Evolutionary conservation across 1,284 basidiomycete genomes (phyloP), one percentile per base, ranked within the genome.

Genomic region (Coniophora puteana): DNA sequence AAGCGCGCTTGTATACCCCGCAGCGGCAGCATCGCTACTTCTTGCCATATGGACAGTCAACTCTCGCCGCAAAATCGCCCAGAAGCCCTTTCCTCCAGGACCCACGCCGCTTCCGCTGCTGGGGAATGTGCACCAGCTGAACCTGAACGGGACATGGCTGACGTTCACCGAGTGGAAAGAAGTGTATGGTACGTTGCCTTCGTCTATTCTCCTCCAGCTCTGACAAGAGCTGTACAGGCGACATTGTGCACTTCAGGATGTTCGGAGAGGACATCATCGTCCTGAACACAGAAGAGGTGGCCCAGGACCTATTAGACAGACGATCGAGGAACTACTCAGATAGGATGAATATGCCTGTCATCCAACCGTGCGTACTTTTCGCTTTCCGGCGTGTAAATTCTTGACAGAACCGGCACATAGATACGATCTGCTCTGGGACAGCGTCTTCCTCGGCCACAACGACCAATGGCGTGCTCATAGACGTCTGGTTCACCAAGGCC

Each of bases 51-150:
- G n/a, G n/a, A n/a, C n/a, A n/a, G n/a, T n/a, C n/a, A n/a, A n/a
- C n/a, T n/a, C n/a, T n/a, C n/a, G n/a, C n/a, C n/a, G n/a, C n/a
- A n/a, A n/a, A n/a, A n/a, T n/a, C n/a, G n/a, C n/a, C n/a, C n/a
- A n/a, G 28, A 25, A 23, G n/a, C 54, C 57, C 3, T 50, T 54
- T 24, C 59, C 63, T 13, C 59, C 59, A 0, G 63, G 63, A 1
- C 59, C 59, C 7, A 59, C 51, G 35, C 50, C 51, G 8, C 47
- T 58, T 21, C 62, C 62, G 4, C 32, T 65, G 4, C 11, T 62
- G 20, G 59, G 59, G 1, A 64, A 64, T 38, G 44, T 62, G 13
- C 48, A 61, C 3, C 62, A 65, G 14, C 62, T 64, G 58, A 63
- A 63, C 17, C 50, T 55, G 17, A 29, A 48, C 30, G 58, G 51